A percentile compares a stretch with the other conserved stretches of the same genome.
Evolutionary conservation across 768 basidiomycete genomes (phyloP).

Genomic region (Mycena galopus): DNA sequence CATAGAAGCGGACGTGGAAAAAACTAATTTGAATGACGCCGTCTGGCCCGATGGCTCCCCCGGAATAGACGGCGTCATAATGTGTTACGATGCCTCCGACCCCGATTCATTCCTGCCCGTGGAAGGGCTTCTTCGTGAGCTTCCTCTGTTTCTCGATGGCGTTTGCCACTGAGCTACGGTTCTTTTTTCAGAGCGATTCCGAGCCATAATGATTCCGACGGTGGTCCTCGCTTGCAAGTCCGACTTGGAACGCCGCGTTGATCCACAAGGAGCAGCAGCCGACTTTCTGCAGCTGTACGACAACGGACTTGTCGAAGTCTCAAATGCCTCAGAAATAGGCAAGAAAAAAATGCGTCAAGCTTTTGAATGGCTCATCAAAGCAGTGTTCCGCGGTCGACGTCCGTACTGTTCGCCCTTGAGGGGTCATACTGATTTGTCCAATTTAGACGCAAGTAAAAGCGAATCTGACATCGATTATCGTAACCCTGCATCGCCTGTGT

Average conservation of each 20-base stretch:
- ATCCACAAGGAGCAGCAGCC: conserved; percentile 63
- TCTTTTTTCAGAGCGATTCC: conserved; percentile 64
- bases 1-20: conserved; percentile 66
- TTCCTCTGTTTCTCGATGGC: conserved; percentile 20
- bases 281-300: conserved; percentile 71
- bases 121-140: conserved; percentile 79
- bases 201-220: conserved; percentile 67
- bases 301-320: conserved; percentile 84
- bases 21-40: conserved; percentile 38
- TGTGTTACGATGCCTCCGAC: conserved; percentile 87
- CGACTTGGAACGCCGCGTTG: conserved; percentile 72
- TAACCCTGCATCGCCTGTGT: conserved; percentile 82
- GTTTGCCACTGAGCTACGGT: conserved; percentile 20
- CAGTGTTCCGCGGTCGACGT: conserved; percentile 68
- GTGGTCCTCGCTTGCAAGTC: conserved; percentile 92
- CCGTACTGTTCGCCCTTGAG: conserved; percentile 38
- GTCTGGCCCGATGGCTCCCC: conserved; percentile 70
- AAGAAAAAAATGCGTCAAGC: conserved; percentile 80
- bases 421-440: conserved; percentile 10
- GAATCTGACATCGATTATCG: conserved; percentile 60
- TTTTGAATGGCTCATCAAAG: conserved; percentile 81
- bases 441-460: conserved; percentile 45
- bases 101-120: conserved; percentile 74
- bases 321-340: conserved; percentile 65
- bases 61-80: conserved; percentile 79